Evolutionary conservation across 257 asterid species (phyloP), one percentile per base, ranked within the genome.

Genomic region (Plantago major): DNA sequence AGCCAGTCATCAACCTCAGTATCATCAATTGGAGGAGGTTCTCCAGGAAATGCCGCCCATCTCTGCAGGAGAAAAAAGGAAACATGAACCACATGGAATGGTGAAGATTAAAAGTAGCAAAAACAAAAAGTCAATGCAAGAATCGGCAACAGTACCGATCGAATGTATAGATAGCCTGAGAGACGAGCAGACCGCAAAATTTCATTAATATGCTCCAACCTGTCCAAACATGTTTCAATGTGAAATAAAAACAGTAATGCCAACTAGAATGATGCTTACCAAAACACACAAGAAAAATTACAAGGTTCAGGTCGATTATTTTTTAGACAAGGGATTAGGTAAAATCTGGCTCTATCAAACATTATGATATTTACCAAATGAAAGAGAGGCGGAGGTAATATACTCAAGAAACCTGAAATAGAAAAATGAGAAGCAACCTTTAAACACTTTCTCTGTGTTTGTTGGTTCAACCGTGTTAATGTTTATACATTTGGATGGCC

Each of bases 31-130:
- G 93, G 87, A 54, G 73, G 94, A 70, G 87, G 89, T 71, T 90
- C 98, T 57, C 98, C 96, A 1, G 98, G 98, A 67, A 90, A 81
- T 62, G 95, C 88, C 55, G 86, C 89, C 98, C 98, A 90, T 81
- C 96, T 83, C 96, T 88, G 55, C 4, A 43, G 33, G 71, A 60
- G 47, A n/a, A 40, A 46, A 69, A 37, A 48, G 28, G 61, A 51
- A 9, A 49, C 6, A 60, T 60, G 47, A 65, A 75, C 48, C 58
- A 60, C 19, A 75, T 19, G 58, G 37, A 60, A 37, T 9, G 42
- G 46, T 46, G 59, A 60, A 11, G 47, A 42, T 33, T 22, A 64
- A 13, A 55, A 73, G 62, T 53, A 18, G 43, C 15, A 12, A 53
- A 18, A 42, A 15, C 11, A 52, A n/a, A 66, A 54, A 2, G 38